Percentiles rank a stretch among this genome's conserved stretches.
Conservation (phyloP, 1,139 yeast genomes). For the Candida tetrigidarum region DNA sequence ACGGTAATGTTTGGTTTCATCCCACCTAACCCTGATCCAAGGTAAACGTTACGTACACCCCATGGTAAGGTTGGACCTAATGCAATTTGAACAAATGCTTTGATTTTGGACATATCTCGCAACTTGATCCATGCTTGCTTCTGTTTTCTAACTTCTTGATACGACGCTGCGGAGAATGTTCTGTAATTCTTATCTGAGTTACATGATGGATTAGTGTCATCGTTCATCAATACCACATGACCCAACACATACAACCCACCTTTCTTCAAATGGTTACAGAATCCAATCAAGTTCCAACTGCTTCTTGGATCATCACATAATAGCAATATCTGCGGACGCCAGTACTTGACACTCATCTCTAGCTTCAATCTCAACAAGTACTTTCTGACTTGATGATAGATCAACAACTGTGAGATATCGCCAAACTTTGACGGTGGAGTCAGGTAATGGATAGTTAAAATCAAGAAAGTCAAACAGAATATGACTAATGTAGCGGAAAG, state of each 20-base stretch:
- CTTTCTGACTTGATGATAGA: slow-evolving; percentile 95
- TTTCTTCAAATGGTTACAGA: slow-evolving; percentile 91
- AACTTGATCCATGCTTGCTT: slow-evolving; percentile 82
- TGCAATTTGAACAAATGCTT: slow-evolving; percentile 93
- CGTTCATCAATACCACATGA: slow-evolving; percentile 78
- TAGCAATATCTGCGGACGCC: slow-evolving; percentile 94
- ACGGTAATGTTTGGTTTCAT: slow-evolving; percentile 97
- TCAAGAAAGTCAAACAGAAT: slow-evolving; percentile 63
- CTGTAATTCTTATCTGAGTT: slow-evolving; percentile 20
- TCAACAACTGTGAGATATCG: slow-evolving; percentile 91
- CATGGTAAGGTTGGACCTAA: slow-evolving; percentile 87
- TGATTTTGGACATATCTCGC: slow-evolving; percentile 74
- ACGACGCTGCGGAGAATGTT: slow-evolving; percentile 41
- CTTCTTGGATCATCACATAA: slow-evolving; percentile 91
- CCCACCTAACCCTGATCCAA: slow-evolving; percentile 96
- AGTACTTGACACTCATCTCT: slow-evolving; percentile 89
- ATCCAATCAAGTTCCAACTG: slow-evolving; percentile 89
- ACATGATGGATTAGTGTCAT: slow-evolving; percentile 26
- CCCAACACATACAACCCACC: slow-evolving; percentile 94
- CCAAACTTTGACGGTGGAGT: slow-evolving; percentile 98
- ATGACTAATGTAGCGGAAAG: slow-evolving; percentile 80
- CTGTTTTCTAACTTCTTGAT: slow-evolving; percentile 70
- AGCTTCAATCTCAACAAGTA: slow-evolving; percentile 79
- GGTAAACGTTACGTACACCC: slow-evolving; percentile 93
- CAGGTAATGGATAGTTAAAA: slow-evolving; percentile 80